Evolutionary conservation across 169 alveolate species (phyloP), one percentile per base, ranked within the genome.

Genomic region (Plasmodium fragile): DNA sequence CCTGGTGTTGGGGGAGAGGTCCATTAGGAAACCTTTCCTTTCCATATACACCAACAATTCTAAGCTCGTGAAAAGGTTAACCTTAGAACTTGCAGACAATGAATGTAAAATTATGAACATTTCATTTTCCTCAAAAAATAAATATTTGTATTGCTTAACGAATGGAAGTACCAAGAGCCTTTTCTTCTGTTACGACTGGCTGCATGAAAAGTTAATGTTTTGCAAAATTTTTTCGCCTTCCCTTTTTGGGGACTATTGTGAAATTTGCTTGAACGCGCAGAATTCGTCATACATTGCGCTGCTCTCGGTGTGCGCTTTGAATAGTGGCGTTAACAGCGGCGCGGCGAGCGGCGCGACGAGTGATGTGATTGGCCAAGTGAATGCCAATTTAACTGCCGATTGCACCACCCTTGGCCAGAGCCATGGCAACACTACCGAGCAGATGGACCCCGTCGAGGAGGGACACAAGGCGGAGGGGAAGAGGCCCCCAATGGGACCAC

Each of bases 131-230:
- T 80, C 94, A 28, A 89, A 89, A 69, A 89, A 89, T 89, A 89
- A 89, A 89, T 89, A 89, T 41, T 3, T 89, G 41, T 89, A 89
- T 79, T 89, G 94, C 70, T 32, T 89, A 79, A 89, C 94, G 34
- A 89, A 79, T 89, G 94, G 91, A 36, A 78, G 55, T 53, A 89
- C 94, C 34, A 89, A 89, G 72, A 89, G 94, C 82, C 81, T 89
- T 43, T 89, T 89, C 71, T 79, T 89, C 72, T 89, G 94, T 65
- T 89, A 89, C 81, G 94, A 89, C 32, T 89, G 94, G 94, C 30
- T 80, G 6, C 49, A 78, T 41, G 91, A 43, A 13, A 89, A 89
- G 72, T 89, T 89, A 89, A 77, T 89, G 28, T 89, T 65, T 32
- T 78, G 90, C 52, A 89, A 89, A 65, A 78, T 89, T 13, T 89